Conservation (phyloP, 306 rosid genomes). For the Rosa rugosa region DNA sequence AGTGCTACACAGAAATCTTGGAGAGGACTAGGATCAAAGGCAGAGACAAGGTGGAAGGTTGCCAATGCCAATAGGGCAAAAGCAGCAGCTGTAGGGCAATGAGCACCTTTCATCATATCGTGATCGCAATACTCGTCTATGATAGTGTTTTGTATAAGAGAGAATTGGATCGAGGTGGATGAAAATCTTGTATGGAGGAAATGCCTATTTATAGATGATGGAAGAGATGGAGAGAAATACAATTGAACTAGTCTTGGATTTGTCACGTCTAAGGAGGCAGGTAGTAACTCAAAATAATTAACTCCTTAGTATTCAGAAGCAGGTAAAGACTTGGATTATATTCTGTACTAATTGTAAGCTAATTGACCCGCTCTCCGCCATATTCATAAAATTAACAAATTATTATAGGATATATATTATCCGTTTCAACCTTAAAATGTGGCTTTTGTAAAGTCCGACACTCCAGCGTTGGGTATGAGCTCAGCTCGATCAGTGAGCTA, state of each 20-base stretch:
- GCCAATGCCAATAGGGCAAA: background rate
- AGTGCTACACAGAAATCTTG: too few relatives aligned
- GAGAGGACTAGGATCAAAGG: background rate
- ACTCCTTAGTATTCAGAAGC: background rate
- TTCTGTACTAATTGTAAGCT: background rate
- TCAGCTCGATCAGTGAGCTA: background rate
- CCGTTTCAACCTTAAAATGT: background rate
- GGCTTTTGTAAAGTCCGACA: background rate
- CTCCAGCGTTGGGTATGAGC: background rate
- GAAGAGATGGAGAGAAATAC: background rate
- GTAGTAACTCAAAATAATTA: background rate
- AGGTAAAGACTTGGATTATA: background rate
- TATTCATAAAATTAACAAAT: too few relatives aligned
- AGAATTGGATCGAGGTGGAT: background rate
- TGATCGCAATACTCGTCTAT: background rate
- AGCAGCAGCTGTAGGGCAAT: background rate
- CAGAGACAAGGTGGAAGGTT: background rate
- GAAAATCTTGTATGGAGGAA: background rate
- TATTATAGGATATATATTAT: too few relatives aligned
- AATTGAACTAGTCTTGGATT: background rate
- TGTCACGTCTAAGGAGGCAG: background rate
- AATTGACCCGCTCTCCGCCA: background rate
- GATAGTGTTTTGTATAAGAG: background rate
- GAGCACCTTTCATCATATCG: background rate
- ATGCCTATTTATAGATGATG: conserved; percentile 1